These are phyloP conservation scores for Acacia crassicarpa DNA, from an alignment of 306 rosid genomes.

Conservation along the genomic window DNA sequence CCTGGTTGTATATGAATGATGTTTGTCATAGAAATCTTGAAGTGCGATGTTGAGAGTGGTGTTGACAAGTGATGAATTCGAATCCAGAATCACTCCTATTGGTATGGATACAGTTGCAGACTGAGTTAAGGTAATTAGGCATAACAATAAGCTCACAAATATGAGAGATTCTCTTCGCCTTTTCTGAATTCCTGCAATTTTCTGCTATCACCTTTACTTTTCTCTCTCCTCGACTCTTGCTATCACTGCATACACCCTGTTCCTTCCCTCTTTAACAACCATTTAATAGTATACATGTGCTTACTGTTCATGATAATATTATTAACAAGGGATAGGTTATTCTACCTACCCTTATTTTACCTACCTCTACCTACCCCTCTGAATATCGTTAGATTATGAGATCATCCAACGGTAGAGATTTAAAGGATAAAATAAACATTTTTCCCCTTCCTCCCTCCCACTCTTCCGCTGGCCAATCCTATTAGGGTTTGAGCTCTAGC, in stretches of 20 bases:
- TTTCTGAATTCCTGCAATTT: not conserved
- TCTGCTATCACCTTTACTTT: not conserved
- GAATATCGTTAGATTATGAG: no score
- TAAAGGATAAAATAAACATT: no score
- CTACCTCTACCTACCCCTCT: no score
- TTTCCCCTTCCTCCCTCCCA: no score
- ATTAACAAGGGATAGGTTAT: no score
- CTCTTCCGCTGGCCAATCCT: no score
- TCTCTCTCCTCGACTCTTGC: not conserved
- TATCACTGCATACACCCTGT: not conserved
- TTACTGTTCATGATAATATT: not conserved
- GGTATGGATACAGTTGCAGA: not conserved
- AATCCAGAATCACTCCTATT: not conserved
- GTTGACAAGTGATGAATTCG: not conserved
- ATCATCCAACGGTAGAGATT: no score
- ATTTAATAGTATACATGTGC: not conserved
- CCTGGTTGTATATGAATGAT: not conserved
- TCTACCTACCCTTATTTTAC: no score
- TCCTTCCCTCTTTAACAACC: not conserved
- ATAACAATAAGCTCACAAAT: not conserved
- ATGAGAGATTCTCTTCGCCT: not conserved
- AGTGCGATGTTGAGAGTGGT: not conserved
- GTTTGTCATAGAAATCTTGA: not conserved
- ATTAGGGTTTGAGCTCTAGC: no score
- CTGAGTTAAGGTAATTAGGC: not conserved